Evolutionary conservation across 2,329 filamentous ascomycete species (phyloP).

Genomic region (Pleomassaria siparia): DNA sequence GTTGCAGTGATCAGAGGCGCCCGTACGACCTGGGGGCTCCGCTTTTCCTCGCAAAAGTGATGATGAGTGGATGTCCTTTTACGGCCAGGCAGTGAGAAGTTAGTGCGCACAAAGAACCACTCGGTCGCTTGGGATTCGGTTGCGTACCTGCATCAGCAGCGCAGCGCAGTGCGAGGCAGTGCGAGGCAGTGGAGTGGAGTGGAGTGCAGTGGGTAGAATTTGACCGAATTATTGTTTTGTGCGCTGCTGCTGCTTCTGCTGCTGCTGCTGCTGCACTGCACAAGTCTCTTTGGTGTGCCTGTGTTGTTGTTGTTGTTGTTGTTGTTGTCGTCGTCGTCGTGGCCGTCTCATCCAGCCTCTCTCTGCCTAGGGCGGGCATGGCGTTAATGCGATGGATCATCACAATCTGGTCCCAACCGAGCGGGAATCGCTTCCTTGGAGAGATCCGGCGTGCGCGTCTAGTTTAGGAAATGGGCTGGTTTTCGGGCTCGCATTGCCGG

Average conservation of each 20-base stretch:
- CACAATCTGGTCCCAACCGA: conserved; percentile 8
- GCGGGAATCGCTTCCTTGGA: conserved; percentile 2
- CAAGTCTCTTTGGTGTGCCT: neutral
- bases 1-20: neutral
- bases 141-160: conserved; percentile 9
- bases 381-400: conserved; percentile 6
- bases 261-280: no score
- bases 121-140: neutral
- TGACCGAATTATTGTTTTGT: neutral
- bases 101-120: neutral
- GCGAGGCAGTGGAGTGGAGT: neutral
- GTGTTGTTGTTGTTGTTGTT: neutral
- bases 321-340: no score
- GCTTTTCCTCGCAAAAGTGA: neutral
- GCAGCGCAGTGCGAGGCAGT: no score
- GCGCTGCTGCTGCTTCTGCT: neutral
- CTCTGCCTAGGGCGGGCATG: neutral
- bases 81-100: neutral
- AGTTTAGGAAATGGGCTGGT: neutral
- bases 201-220: neutral
- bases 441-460: neutral
- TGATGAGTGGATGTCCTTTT: neutral
- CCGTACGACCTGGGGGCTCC: neutral
- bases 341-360: neutral
- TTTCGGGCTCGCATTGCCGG: neutral